These are phyloP conservation scores for Brettanomyces nanus DNA, from an alignment of 805 yeast genomes.

Conservation along the genomic window DNA sequence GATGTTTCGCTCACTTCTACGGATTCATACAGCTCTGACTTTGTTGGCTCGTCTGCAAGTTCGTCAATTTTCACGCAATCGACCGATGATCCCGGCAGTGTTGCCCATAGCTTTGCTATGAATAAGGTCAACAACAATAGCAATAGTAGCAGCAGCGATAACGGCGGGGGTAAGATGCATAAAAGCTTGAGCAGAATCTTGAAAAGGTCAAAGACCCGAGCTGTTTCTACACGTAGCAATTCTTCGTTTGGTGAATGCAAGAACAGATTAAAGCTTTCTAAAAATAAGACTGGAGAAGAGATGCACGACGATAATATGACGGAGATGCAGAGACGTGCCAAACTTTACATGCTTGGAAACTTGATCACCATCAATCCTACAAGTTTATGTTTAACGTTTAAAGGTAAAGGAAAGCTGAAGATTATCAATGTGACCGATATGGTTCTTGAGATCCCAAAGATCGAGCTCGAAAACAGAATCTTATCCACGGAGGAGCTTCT, in stretches of 20 bases:
- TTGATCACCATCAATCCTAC: slow-evolving; percentile 22
- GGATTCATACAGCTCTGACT: background rate
- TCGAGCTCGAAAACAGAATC: slow-evolving; percentile 50
- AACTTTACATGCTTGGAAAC: slow-evolving; percentile 32
- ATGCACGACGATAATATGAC: slow-evolving; percentile 27
- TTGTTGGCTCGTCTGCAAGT: background rate
- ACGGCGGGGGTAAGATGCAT: background rate
- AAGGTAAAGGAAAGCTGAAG: slow-evolving; percentile 62
- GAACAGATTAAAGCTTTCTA: background rate
- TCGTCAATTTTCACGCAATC: background rate
- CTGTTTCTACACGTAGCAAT: background rate
- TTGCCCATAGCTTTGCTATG: too few species aligned
- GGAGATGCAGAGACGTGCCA: slow-evolving; percentile 35
- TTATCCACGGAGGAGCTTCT: slow-evolving; percentile 72
- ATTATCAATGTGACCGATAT: slow-evolving; percentile 72
- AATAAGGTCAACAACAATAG: too few species aligned
- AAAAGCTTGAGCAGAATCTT: slow-evolving; percentile 1
- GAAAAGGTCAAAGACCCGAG: background rate
- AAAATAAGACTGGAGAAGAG: background rate
- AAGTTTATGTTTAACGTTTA: slow-evolving; percentile 59
- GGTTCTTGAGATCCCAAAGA: slow-evolving; percentile 53
- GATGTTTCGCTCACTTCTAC: background rate
- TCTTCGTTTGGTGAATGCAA: background rate
- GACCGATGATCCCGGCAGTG: too few species aligned
- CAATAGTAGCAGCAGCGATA: background rate